Evolutionary conservation across 2,329 filamentous ascomycete species (phyloP).

Genomic region (Claviceps spartinae): DNA sequence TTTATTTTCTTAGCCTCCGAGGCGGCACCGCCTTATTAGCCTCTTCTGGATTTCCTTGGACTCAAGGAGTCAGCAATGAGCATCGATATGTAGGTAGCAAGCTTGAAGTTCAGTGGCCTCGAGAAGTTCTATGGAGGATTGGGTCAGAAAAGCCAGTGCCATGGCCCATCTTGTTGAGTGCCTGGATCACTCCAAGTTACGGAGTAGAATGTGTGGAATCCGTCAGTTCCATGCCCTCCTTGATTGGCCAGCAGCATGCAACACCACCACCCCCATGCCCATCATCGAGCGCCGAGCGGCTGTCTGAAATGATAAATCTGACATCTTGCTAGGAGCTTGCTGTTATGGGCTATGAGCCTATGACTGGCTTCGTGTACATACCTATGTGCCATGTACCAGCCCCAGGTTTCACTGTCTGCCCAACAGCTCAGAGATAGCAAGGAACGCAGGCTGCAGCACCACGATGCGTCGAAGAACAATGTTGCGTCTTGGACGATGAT

Average conservation of each 20-base stretch:
- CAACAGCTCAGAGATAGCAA: not conserved
- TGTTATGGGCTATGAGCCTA: not conserved
- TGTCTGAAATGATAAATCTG: not conserved
- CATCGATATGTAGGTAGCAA: not conserved
- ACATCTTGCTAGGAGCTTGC: not conserved
- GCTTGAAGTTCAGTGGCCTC: not conserved
- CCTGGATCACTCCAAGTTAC: not conserved
- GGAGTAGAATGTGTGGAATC: not conserved
- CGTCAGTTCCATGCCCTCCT: too few relatives aligned
- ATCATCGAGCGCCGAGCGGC: not conserved
- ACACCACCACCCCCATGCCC: too few relatives aligned
- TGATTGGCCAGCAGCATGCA: too few relatives aligned
- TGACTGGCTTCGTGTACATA: too few relatives aligned
- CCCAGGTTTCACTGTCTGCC: not conserved
- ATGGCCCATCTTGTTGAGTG: not conserved
- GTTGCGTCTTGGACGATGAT: too few relatives aligned
- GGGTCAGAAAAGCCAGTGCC: not conserved
- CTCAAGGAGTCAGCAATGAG: too few relatives aligned
- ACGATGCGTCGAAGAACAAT: too few relatives aligned
- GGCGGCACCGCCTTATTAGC: not conserved
- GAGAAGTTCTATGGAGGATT: not conserved
- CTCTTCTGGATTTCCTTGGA: not conserved
- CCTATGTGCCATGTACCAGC: not conserved
- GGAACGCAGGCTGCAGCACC: too few relatives aligned
- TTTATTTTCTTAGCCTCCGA: not conserved